phyloP scores from a whole-genome alignment of 2,329 filamentous ascomycete species.

The Aspergillus proliferans region DNA sequence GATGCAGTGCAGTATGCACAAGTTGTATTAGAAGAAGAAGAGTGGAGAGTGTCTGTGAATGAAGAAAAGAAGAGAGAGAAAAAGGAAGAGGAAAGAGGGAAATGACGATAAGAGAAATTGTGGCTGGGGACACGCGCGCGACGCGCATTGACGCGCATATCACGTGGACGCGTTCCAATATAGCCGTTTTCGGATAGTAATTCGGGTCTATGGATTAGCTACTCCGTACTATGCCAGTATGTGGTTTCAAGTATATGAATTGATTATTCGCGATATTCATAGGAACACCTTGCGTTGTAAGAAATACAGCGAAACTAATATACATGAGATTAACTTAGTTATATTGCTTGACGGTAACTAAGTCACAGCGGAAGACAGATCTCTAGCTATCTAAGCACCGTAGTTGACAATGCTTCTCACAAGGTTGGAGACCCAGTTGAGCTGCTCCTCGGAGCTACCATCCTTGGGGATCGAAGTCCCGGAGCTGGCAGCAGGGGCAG shows the following conservation, averaged over 20 bases:
- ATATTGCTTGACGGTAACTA: not conserved
- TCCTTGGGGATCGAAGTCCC: slow-evolving; percentile 10
- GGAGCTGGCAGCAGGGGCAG: slow-evolving; percentile 1
- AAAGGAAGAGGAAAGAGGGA: slow-evolving; percentile 4
- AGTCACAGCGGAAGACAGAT: not conserved
- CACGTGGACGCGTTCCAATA: not conserved
- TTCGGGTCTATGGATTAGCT: not conserved
- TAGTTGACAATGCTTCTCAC: slow-evolving; percentile 13
- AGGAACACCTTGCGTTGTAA: no score
- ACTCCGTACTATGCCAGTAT: not conserved
- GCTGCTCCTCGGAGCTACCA: slow-evolving; percentile 14
- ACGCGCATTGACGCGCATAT: slow-evolving; percentile 17
- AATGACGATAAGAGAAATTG: slow-evolving; percentile 1
- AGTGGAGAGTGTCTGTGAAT: no score
- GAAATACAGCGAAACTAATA: not conserved
- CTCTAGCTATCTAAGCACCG: not conserved
- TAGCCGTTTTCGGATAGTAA: not conserved
- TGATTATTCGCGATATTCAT: no score
- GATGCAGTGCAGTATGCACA: not conserved
- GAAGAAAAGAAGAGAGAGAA: not conserved
- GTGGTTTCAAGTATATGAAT: not conserved
- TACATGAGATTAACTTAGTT: not conserved
- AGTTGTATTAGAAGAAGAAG: not conserved
- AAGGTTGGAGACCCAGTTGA: slow-evolving; percentile 10
- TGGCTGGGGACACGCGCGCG: slow-evolving; percentile 17